Evolutionary conservation across 768 basidiomycete genomes (phyloP).

Genomic region (Auricularia cornea): DNA sequence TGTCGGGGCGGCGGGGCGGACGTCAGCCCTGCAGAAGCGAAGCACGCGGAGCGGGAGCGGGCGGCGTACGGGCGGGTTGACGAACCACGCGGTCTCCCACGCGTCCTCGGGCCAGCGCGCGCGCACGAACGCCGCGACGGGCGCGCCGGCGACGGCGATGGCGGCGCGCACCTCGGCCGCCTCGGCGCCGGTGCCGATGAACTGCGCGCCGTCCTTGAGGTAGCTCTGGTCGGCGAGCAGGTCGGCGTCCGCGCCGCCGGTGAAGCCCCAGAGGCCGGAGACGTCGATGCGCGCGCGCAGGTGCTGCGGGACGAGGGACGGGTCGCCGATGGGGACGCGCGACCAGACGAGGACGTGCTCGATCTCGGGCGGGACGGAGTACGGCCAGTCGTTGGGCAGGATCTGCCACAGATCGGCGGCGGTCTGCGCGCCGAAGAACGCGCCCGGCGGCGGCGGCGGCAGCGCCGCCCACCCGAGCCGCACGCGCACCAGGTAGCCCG

Average conservation of each 20-base stretch:
- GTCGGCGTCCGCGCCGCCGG: conserved; percentile 36
- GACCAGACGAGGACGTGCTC: conserved; percentile 78
- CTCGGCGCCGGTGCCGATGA: conserved; percentile 46
- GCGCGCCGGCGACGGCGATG: conserved; percentile 34
- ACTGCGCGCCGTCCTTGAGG: conserved; percentile 50
- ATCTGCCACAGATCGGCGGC: conserved; percentile 55
- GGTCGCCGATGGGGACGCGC: conserved; percentile 59
- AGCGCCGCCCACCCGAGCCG: conserved; percentile 62
- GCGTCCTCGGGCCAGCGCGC: conserved; percentile 56
- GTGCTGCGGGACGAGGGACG: conserved; percentile 28
- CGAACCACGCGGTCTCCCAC: conserved; percentile 94
- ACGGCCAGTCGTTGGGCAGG: conserved; percentile 83
- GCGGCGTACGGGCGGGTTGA: conserved; percentile 69
- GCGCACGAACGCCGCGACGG: conserved; percentile 56
- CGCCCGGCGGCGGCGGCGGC: conserved; percentile 3
- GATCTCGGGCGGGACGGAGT: conserved; percentile 69
- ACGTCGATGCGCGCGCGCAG: conserved; percentile 41
- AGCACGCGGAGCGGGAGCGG: neutral
- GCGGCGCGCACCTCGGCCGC: conserved; percentile 13
- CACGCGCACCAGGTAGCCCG: conserved; percentile 59
- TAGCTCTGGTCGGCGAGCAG: conserved; percentile 45
- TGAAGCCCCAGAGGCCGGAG: conserved; percentile 71
- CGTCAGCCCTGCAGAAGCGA: neutral
- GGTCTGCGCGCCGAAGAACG: conserved; percentile 59
- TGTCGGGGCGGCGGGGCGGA: conserved; percentile 21